Conservation (phyloP, 331 rosid species). For the Spiraea crenata region DNA sequence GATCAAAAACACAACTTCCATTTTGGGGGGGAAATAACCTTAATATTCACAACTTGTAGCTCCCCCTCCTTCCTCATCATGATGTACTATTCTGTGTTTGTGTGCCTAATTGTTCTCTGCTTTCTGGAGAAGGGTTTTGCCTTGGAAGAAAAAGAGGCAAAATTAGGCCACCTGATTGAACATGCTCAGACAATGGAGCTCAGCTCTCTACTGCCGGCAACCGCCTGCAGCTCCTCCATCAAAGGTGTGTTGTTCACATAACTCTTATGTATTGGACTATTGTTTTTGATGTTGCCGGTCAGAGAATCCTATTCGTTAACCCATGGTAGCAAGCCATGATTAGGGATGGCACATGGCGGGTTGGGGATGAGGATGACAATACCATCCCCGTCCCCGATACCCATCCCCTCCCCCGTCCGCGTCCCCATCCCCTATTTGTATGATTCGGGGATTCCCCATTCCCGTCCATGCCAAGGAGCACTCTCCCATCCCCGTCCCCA, state of each 20-base stretch:
- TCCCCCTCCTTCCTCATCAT: constrained; percentile 5
- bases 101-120: not conserved
- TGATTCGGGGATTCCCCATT: no score
- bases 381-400: no score
- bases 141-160: constrained; percentile 7
- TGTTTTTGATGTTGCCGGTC: not conserved
- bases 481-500: no score
- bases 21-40: not conserved
- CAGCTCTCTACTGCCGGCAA: constrained; percentile 32
- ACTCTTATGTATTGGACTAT: not conserved
- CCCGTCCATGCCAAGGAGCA: no score
- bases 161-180: not conserved
- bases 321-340: not conserved
- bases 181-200: constrained; percentile 20
- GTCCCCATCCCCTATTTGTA: no score
- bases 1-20: not conserved
- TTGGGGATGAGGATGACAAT: no score
- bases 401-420: no score
- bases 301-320: constrained; percentile 6
- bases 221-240: constrained; percentile 28
- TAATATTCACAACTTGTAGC: no score
- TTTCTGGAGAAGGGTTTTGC: constrained; percentile 16
- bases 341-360: no score
- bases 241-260: constrained; percentile 13
- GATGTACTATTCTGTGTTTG: not conserved